Conservation (phyloP, 1,139 yeast genomes). For the Wickerhamomyces sp. region DNA sequence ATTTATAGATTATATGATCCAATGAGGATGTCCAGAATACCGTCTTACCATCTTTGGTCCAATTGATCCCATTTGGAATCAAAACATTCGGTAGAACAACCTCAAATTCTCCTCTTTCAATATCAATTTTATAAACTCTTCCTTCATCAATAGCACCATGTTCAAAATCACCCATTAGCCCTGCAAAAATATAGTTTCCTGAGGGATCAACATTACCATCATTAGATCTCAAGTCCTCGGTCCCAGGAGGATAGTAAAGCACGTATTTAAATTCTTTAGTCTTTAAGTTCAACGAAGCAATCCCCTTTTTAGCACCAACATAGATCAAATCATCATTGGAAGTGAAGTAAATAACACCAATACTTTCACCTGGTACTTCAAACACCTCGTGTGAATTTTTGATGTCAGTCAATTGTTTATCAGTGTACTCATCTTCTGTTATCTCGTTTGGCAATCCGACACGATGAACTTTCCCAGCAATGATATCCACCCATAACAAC, state of each 20-base stretch:
- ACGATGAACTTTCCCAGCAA: slow-evolving; percentile 53
- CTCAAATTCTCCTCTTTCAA: slow-evolving; percentile 23
- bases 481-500: slow-evolving; percentile 68
- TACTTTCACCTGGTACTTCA: slow-evolving; percentile 32
- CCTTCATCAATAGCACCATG: slow-evolving; percentile 31
- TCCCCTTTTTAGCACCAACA: slow-evolving; percentile 56
- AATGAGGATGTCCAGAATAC: slow-evolving; percentile 74
- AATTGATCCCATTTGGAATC: slow-evolving; percentile 81
- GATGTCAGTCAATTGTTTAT: slow-evolving; percentile 23
- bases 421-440: slow-evolving; percentile 21
- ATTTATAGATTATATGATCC: slow-evolving; percentile 54
- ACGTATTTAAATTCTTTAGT: slow-evolving; percentile 40
- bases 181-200: slow-evolving; percentile 62
- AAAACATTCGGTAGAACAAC: slow-evolving; percentile 33
- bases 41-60: slow-evolving; percentile 44
- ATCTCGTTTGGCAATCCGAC: slow-evolving; percentile 27
- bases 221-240: slow-evolving; percentile 52
- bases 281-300: slow-evolving; percentile 45
- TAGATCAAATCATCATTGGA: slow-evolving; percentile 35
- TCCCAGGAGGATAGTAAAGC: slow-evolving; percentile 38
- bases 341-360: slow-evolving; percentile 66
- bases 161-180: slow-evolving; percentile 64
- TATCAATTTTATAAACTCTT: slow-evolving; percentile 29
- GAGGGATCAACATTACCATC: slow-evolving; percentile 70
- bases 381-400: slow-evolving; percentile 37